Percentiles rank a stretch among this genome's conserved stretches.
Evolutionary conservation across 2,329 filamentous ascomycete species (phyloP).

Genomic region (Pyrenochaeta sp.): DNA sequence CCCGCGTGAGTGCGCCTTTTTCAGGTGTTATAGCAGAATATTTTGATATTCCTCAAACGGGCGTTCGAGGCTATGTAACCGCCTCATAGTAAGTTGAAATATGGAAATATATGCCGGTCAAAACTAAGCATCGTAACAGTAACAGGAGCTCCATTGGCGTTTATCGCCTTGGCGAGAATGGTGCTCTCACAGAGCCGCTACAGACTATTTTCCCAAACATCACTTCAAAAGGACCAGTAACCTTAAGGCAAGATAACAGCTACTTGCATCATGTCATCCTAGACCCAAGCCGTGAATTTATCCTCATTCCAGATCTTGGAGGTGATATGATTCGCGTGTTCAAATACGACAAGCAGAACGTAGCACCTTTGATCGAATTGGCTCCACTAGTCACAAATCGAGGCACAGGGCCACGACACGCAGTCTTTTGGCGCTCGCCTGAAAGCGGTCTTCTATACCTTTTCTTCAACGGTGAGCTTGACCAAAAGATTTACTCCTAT

Average conservation of each 20-base stretch:
- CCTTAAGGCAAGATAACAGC: slow-evolving; percentile 44
- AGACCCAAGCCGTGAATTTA: slow-evolving; percentile 68
- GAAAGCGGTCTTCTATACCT: slow-evolving; percentile 8
- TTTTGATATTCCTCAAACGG: slow-evolving; percentile 2
- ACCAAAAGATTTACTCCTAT: slow-evolving; percentile 23
- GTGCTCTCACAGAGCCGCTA: slow-evolving; percentile 3
- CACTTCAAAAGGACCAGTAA: slow-evolving; percentile 7
- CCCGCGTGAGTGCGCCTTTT: slow-evolving; percentile 16
- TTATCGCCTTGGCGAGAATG: slow-evolving; percentile 12
- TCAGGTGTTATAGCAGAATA: slow-evolving; percentile 19
- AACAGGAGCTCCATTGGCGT: slow-evolving; percentile 17
- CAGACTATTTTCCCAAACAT: slow-evolving; percentile 15
- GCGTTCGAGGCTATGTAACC: slow-evolving; percentile 14
- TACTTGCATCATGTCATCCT: slow-evolving; percentile 64
- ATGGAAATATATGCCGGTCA: not conserved
- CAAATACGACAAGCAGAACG: slow-evolving; percentile 53
- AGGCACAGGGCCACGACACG: slow-evolving; percentile 71
- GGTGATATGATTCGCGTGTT: slow-evolving; percentile 69
- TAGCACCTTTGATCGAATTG: slow-evolving; percentile 54
- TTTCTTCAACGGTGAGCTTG: slow-evolving; percentile 23
- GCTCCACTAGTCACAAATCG: slow-evolving; percentile 55
- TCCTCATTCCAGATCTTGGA: slow-evolving; percentile 71
- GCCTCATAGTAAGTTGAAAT: slow-evolving; percentile 17
- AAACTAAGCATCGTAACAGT: slow-evolving; percentile 1
- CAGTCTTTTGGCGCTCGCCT: slow-evolving; percentile 57